Evolutionary conservation across 1,139 yeast species (phyloP), one percentile per base, ranked within the genome.

Genomic region (Geotrichum europaeum): DNA sequence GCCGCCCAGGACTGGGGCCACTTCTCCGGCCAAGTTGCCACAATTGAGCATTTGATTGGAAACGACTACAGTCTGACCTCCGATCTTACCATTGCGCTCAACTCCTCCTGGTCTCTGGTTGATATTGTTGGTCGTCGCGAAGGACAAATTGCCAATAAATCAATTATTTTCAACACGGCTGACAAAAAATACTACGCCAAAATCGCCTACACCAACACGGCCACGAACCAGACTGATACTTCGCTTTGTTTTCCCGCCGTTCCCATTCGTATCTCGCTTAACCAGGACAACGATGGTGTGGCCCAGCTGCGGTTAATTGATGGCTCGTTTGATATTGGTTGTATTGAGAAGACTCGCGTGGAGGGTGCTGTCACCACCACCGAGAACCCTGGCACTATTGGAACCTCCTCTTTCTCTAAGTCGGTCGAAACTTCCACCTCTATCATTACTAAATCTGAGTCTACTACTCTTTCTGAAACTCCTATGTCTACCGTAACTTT

Each of bases 1-100:
- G 58, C 49, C 47, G 60, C 58, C 22, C 62, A 58, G 36, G 59
- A 56, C 13, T 61, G 63, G 63, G 63, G 63, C 18, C 52, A 51
- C 47, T 54, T 61, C 30, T 18, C 63, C 20, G 63, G 63, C 22
- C 49, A 61, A n/a, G 63, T 61, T 49, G 15, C 58, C 13, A 18
- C 50, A 20, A 56, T 61, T 25, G 20, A 59, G 15, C 49, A 51
- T 51, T 32, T 61, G 15, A 56, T 54, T 45, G 59, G 59, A 45
- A 51, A 51, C 7, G 58, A 61, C 45, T 61, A 56, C 51, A 50
- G 60, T 25, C 57, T 61, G 2, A 53, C 61, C 4, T 61, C 63
- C 13, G 49, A 53, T n/a, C 56, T 61, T 13, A 49, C 36, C 40
- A 40, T 61, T 28, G 13, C 60, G 1, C 58, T 61, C 7, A 57